Conservation (phyloP, 2,329 filamentous ascomycete genomes). For the Cercospora sesami region DNA sequence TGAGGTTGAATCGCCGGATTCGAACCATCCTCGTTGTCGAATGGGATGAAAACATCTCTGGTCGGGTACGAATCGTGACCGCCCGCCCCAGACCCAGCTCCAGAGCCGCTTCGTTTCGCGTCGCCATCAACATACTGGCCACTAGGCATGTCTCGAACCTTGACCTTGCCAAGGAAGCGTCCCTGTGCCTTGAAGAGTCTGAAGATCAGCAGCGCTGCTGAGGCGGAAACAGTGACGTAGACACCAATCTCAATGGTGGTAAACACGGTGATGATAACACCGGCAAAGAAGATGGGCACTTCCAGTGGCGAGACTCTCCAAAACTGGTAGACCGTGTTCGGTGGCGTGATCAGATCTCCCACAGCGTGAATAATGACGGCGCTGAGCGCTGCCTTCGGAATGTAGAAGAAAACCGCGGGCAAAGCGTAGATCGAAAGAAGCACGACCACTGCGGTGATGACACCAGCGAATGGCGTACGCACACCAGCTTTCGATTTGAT, state of each 20-base stretch:
- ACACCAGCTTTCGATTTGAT: conserved; percentile 98
- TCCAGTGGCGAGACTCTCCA: conserved; percentile 91
- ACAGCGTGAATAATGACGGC: conserved; percentile 96
- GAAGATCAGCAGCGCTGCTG: conserved; percentile 75
- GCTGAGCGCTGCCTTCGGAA: conserved; percentile 75
- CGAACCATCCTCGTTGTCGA: conserved; percentile 84
- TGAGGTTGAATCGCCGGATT: conserved; percentile 81
- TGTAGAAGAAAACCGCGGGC: conserved; percentile 89
- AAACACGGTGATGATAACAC: conserved; percentile 88
- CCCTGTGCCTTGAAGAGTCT: conserved; percentile 80
- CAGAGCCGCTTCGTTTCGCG: conserved; percentile 19
- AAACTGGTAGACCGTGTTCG: conserved; percentile 90
- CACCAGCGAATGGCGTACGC: conserved; percentile 82
- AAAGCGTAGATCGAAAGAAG: conserved; percentile 87
- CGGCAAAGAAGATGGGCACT: conserved; percentile 87
- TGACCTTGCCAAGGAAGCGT: conserved; percentile 78
- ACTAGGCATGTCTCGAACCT: conserved; percentile 71
- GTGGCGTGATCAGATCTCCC: conserved; percentile 85
- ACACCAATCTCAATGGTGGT: conserved; percentile 86
- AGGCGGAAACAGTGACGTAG: conserved; percentile 79
- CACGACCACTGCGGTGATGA: conserved; percentile 83
- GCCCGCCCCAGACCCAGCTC: conserved; percentile 27
- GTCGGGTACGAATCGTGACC: conserved; percentile 53
- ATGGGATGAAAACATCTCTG: conserved; percentile 81
- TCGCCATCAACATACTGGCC: not conserved